A percentile compares a stretch with the other conserved stretches of the same genome.
phyloP scores from a whole-genome alignment of 2,329 filamentous ascomycete species.

The Acephala macrosclerotiorum region DNA sequence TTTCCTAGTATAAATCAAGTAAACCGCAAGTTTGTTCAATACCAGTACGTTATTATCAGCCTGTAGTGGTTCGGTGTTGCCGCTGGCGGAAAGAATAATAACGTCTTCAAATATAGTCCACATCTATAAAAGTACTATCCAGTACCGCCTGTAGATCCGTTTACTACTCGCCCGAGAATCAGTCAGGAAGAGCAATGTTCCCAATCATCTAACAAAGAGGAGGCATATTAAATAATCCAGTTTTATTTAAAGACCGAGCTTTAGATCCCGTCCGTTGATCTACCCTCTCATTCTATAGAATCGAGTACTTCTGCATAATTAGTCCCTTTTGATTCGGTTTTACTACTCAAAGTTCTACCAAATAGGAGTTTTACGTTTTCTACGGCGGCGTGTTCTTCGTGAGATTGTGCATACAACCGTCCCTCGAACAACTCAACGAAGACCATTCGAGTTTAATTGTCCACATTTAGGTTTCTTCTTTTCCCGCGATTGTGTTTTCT shows the following conservation, averaged over 20 bases:
- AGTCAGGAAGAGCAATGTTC: not conserved
- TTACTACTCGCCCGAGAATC: not conserved
- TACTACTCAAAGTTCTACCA: not conserved
- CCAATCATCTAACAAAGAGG: not conserved
- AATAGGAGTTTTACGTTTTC: not conserved
- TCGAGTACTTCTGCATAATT: not conserved
- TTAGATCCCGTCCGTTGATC: not conserved
- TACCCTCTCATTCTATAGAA: not conserved
- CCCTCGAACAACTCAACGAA: not conserved
- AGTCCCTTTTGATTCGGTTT: not conserved
- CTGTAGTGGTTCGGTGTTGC: not conserved
- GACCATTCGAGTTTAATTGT: not conserved
- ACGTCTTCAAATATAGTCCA: not conserved
- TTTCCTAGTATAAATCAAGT: not conserved
- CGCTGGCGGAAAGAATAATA: constrained; percentile 1
- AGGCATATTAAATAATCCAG: not conserved
- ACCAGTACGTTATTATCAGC: not conserved
- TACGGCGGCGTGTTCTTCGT: not conserved
- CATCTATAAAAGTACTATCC: not conserved
- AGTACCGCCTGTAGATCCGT: not conserved
- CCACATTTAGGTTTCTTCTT: not conserved
- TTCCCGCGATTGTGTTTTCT: not conserved
- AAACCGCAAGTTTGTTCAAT: not conserved
- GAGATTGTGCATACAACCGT: not conserved
- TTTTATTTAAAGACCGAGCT: not conserved